Evolutionary conservation across 495 filamentous ascomycete genomes (phyloP).

Genomic region (Apodospora peruviana): DNA sequence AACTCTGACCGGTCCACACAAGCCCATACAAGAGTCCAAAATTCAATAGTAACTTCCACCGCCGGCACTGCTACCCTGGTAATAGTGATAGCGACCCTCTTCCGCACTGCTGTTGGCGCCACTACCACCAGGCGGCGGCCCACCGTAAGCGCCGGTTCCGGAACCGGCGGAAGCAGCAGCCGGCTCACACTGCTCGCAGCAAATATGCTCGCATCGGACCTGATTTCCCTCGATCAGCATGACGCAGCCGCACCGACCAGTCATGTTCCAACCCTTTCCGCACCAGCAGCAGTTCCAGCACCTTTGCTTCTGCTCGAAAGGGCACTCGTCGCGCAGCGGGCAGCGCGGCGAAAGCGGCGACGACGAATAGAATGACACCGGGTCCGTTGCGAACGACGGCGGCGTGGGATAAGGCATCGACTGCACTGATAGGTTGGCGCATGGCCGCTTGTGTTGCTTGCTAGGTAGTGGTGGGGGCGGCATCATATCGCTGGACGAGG

Average conservation of each 20-base stretch:
- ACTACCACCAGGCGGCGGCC: too few relatives aligned
- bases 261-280: constrained; percentile 33
- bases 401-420: constrained; percentile 32
- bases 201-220: constrained; percentile 36
- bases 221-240: constrained; percentile 35
- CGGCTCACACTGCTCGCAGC: constrained; percentile 28
- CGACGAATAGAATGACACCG: constrained; percentile 13
- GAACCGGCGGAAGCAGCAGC: background rate
- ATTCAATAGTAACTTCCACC: background rate
- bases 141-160: too few relatives aligned
- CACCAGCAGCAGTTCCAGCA: constrained; percentile 40
- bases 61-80: background rate
- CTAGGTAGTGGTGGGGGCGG: background rate
- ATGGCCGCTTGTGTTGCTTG: constrained; percentile 14
- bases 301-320: constrained; percentile 31
- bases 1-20: too few relatives aligned
- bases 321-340: constrained; percentile 28
- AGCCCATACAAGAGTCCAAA: background rate
- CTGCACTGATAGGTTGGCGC: constrained; percentile 25
- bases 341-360: constrained; percentile 28
- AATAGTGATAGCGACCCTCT: too few relatives aligned
- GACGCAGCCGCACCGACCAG: constrained; percentile 33
- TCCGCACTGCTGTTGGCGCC: too few relatives aligned
- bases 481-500: background rate
- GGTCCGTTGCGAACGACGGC: constrained; percentile 20